A percentile compares a stretch with the other conserved stretches of the same genome.
Evolutionary conservation across 2,329 filamentous ascomycete genomes (phyloP).

Genomic region (Fusarium domesticum): DNA sequence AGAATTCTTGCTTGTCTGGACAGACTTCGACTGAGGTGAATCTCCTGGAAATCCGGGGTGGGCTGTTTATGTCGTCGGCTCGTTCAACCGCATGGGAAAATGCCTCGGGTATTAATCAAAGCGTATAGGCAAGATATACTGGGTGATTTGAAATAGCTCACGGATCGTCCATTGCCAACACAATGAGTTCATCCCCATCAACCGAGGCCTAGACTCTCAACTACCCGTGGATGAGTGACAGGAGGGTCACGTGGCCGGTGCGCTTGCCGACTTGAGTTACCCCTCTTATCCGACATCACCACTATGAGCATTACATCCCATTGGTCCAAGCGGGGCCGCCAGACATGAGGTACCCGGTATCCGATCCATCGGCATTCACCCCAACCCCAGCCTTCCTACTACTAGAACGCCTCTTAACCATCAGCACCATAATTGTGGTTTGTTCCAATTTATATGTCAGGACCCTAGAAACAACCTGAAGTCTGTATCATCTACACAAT

Average conservation of each 20-base stretch:
- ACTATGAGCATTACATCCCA: not conserved
- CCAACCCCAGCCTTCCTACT: too few relatives aligned
- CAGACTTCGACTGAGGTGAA: too few relatives aligned
- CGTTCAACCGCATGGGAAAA: not conserved
- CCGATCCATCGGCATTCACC: too few relatives aligned
- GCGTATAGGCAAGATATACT: not conserved
- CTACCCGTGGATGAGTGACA: not conserved
- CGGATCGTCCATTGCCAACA: not conserved
- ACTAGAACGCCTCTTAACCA: too few relatives aligned
- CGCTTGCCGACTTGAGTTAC: not conserved
- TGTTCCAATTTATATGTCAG: too few relatives aligned
- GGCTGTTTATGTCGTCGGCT: not conserved
- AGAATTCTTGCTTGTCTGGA: not conserved
- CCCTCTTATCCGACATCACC: not conserved
- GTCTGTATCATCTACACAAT: not conserved
- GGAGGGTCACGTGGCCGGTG: not conserved
- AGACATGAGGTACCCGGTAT: not conserved
- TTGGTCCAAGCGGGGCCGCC: not conserved
- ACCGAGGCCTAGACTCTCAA: not conserved
- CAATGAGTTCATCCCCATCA: not conserved
- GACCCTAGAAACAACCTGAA: too few relatives aligned
- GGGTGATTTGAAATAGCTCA: not conserved
- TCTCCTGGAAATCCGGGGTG: not conserved
- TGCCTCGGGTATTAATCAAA: too few relatives aligned
- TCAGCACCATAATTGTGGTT: not conserved